A percentile compares a stretch with the other conserved stretches of the same genome.
Evolutionary conservation across 768 basidiomycete species (phyloP).

Genomic region (Mycena crocata): DNA sequence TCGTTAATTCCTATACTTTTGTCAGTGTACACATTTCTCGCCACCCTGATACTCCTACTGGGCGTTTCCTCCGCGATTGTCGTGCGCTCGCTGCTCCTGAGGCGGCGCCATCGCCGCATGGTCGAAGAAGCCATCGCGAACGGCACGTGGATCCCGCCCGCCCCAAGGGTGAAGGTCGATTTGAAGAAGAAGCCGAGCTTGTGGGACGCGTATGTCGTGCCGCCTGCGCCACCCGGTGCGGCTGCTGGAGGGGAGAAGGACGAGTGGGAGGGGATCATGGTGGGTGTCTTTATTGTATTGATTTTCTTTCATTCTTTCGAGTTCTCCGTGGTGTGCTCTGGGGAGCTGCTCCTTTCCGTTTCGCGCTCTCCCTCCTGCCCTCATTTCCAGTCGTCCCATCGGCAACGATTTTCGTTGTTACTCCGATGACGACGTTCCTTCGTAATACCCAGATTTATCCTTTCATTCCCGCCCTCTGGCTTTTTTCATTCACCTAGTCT

Average conservation of each 20-base stretch:
- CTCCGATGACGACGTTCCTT: too few relatives aligned
- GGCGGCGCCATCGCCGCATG: conserved; percentile 67
- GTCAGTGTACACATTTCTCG: conserved; percentile 57
- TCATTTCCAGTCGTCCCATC: too few relatives aligned
- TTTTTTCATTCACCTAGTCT: too few relatives aligned
- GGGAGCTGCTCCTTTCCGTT: neutral
- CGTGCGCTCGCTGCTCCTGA: conserved; percentile 71
- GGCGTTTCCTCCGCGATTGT: conserved; percentile 77
- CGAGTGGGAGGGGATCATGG: conserved; percentile 28
- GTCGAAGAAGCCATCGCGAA: conserved; percentile 74
- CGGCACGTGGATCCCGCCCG: conserved; percentile 67
- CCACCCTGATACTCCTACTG: conserved; percentile 76
- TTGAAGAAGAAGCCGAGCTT: conserved; percentile 59
- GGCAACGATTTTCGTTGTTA: too few relatives aligned
- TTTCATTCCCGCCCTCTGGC: too few relatives aligned
- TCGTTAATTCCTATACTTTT: neutral
- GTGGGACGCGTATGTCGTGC: conserved; percentile 58
- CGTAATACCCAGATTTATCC: too few relatives aligned
- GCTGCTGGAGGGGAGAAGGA: conserved; percentile 27
- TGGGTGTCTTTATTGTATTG: neutral
- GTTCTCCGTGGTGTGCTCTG: neutral
- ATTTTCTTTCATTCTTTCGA: neutral
- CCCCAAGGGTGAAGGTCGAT: conserved; percentile 50
- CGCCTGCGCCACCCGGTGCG: neutral
- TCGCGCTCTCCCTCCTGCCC: neutral